Percentiles rank a stretch among this genome's conserved stretches.
Evolutionary conservation across 345 rosid genomes (phyloP).

Genomic region (Linum trigynum): DNA sequence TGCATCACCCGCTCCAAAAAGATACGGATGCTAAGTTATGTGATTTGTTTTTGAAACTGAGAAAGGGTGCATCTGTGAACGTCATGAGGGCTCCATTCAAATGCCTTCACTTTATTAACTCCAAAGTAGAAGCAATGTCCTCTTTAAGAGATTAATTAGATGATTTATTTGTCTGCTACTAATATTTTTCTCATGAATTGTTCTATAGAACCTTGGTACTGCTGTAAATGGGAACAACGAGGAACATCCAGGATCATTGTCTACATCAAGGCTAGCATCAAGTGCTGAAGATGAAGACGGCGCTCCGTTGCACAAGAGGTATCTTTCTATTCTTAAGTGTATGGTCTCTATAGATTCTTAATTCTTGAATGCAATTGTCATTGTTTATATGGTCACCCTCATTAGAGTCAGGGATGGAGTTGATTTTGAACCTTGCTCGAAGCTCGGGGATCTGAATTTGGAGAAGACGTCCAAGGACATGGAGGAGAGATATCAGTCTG

Average conservation of each 20-base stretch:
- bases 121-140: no score
- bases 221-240: constrained; percentile 28
- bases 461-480: constrained; percentile 36
- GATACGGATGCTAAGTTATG: no score
- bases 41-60: no score
- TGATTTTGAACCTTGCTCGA: constrained; percentile 66
- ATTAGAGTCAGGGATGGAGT: constrained; percentile 39
- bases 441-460: constrained; percentile 68
- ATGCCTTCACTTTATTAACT: no score
- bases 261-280: constrained; percentile 22
- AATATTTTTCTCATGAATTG: constrained; percentile 10
- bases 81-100: no score
- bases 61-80: no score
- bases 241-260: constrained; percentile 14
- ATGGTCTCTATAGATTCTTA: neutral
- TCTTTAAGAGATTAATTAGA: neutral
- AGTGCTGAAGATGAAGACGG: constrained; percentile 28
- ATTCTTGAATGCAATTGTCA: constrained; percentile 3
- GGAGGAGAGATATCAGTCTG: constrained; percentile 23
- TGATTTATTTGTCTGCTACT: neutral
- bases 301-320: constrained; percentile 40
- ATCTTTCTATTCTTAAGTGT: constrained; percentile 11
- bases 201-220: constrained; percentile 30
- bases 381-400: constrained; percentile 7
- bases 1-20: no score